Base-by-base conservation (phyloP, 2,329 filamentous ascomycete genomes). In the Alternaria postmessia region DNA sequence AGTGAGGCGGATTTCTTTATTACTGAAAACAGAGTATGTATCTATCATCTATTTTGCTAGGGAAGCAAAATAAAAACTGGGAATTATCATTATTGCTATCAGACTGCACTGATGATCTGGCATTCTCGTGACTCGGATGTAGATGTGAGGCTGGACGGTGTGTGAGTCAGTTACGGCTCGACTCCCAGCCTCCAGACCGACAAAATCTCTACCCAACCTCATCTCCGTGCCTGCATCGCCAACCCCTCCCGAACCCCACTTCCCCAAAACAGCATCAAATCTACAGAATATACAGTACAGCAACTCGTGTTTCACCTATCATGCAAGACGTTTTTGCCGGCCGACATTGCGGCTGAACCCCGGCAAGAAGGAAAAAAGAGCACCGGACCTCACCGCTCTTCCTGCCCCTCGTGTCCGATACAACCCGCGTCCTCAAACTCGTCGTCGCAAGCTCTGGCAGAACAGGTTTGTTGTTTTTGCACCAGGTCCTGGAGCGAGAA, bases 21-120 rank as follows among this genome's bases (percentile, higher is more conserved):
- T 47, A 52, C 42, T 57, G 57, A 60, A 60, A 60, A 57, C 53
- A 41, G 53, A 60, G 57, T 60, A 52, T 60, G 53, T 60, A 60
- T 60, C 41, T 57, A 57, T 60, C 57, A 57, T 57, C 30, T 28
- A 26, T 51, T 57, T 52, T 56, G 57, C 57, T 52, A 20, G 57
- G 51, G 26, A 30, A 34, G 42, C 32, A 57, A 48, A 34, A 44
- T 34, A 22, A 41, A 20, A 39, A 41, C 36, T 26, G 22, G 53
- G 46, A n/a, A 60, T 57, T 51, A 60, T 57, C 22, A 60, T 47
- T 60, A 42, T 60, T 51, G 26, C 41, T 36, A 57, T 42, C 26
- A 57, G 28, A 36, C 24, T 32, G 36, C 20, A 24, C 20, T 38
- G 16, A 7, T 26, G 7, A 26, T 26, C 24, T 26, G 24, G 24